Base-by-base conservation (phyloP, 164 flowering plant species). In the Taxillus chinensis region DNA sequence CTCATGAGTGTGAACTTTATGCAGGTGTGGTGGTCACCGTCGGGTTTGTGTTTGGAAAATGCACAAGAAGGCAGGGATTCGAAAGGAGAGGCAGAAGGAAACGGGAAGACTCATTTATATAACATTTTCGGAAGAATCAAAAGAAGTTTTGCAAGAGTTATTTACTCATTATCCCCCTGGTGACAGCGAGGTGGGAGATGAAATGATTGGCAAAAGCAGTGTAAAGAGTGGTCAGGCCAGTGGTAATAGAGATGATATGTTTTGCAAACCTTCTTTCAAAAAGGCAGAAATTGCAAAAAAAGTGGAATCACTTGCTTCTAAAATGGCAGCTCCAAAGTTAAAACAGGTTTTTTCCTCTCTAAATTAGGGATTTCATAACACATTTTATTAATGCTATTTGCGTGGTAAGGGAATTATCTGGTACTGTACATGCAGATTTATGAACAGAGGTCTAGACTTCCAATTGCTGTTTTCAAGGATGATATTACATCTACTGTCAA, bases 391-490 rank as follows among this genome's bases (percentile, higher is more conserved):
- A 9, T 55, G 10, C 12, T 51, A 51, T 43, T 5, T 7, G 3
- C 41, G 37, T 57, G 39, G 2, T 40, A 39, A 64, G 58, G 17
- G 45, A 5, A 65, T 63, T 67, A n/a, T 55, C 14, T 49, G 39
- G 16, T 60, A 68, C 62, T 57, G 11, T 65, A 6, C 42, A 0
- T 79, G 77, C 87, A 95, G 99, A 77, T 91, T 50, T 27, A 71
- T 42, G 81, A 78, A 70, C 70, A 62, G 57, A 82, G 86, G 72
- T 78, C 82, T 60, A 89, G 80, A 72, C 96, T 95, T 71, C 97
- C 97, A 50, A 89, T 91, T 68, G 75, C 92, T 53, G 80, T 93
- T 16, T 95, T 79, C 70, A 70, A 58, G 71, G 95, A 95, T 72
- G 69, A 46, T 59, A 89, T 95, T 70, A 76, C 85, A 27, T 83